Base-by-base conservation (phyloP, 2,329 filamentous ascomycete genomes). In the Macrophomina pseudophaseolina region DNA sequence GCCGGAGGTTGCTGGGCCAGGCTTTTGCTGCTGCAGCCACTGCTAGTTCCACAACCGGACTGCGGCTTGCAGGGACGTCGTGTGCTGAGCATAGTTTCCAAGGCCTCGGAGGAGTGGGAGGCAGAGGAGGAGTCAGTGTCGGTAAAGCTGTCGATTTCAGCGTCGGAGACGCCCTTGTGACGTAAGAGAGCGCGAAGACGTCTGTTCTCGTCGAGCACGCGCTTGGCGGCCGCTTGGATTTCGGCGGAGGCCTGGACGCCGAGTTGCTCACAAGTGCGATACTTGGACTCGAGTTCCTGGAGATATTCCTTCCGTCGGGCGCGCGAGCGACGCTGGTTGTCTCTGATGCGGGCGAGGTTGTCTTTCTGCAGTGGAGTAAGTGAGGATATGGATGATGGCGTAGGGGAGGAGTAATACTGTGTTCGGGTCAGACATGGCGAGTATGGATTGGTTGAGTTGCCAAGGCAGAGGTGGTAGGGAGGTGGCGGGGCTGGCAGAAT, bases 241-340 rank as follows among this genome's bases (percentile, higher is more conserved):
- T 92, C 90, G n/a, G 85, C 81, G 0, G 88, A 90, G 3, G 89
- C 90, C 72, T 90, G 85, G 58, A 91, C 84, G 18, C 91, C 90
- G 38, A 85, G 80, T 44, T 86, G 81, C 75, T 93, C 89, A 74
- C 86, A 91, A 63, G 80, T 79, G 54, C 87, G 85, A 66, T 90
- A 79, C 68, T 87, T 88, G 64, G 84, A 80, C 77, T 93, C 90
- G 33, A 93, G 84, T 65, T 91, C 88, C 68, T 88, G 82, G 46
- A 92, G 80, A 74, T 93, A 92, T 73, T 92, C 90, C 80, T 90
- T 91, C 69, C 88, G 85, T 42, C 90, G 85, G 53, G 90, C 90
- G 64, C 91, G 87, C n/a, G 89, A 92, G 69, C 90, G 87, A 66
- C 91, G 85, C 75, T 93, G 91, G 72, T 93, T 94, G 72, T 93